These are phyloP conservation scores for Pestalotiopsis sp. DNA, from an alignment of 2,329 filamentous ascomycete genomes.

Conservation along the genomic window DNA sequence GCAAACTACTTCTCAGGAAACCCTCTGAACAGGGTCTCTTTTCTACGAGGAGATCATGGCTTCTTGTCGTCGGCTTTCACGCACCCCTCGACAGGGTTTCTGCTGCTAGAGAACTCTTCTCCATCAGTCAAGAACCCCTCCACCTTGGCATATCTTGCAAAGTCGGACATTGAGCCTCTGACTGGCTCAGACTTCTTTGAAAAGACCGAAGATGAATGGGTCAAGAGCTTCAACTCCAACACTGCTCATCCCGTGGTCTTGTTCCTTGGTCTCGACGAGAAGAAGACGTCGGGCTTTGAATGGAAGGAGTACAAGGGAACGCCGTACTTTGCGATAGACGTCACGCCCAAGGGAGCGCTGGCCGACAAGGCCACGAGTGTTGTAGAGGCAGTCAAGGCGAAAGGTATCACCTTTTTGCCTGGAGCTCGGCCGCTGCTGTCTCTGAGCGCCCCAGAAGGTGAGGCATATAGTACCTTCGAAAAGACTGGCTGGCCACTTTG, in stretches of 20 bases:
- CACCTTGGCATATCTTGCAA: conserved; percentile 69
- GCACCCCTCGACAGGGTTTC: conserved; percentile 69
- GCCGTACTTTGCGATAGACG: conserved; percentile 88
- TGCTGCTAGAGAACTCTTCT: conserved; percentile 78
- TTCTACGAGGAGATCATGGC: conserved; percentile 70
- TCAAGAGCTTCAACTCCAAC: conserved; percentile 75
- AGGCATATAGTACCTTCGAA: conserved; percentile 15
- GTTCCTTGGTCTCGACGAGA: conserved; percentile 83
- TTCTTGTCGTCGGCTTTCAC: conserved; percentile 71
- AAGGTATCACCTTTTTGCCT: conserved; percentile 67
- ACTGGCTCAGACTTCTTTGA: conserved; percentile 74
- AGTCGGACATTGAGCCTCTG: conserved; percentile 69
- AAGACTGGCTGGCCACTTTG: conserved; percentile 3
- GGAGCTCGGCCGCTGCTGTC: conserved; percentile 48
- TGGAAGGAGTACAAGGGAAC: conserved; percentile 75
- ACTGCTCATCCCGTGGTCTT: conserved; percentile 71
- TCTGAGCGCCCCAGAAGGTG: conserved; percentile 51
- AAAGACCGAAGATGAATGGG: conserved; percentile 70
- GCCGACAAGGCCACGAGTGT: conserved; percentile 65
- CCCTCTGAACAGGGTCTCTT: conserved; percentile 78
- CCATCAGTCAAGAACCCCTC: conserved; percentile 67
- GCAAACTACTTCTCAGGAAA: conserved; percentile 84
- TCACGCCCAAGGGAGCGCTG: conserved; percentile 71
- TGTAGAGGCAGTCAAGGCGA: conserved; percentile 58
- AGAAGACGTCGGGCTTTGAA: conserved; percentile 48